phyloP scores from a whole-genome alignment of 2,329 filamentous ascomycete species.

The Aureobasidium namibiae region DNA sequence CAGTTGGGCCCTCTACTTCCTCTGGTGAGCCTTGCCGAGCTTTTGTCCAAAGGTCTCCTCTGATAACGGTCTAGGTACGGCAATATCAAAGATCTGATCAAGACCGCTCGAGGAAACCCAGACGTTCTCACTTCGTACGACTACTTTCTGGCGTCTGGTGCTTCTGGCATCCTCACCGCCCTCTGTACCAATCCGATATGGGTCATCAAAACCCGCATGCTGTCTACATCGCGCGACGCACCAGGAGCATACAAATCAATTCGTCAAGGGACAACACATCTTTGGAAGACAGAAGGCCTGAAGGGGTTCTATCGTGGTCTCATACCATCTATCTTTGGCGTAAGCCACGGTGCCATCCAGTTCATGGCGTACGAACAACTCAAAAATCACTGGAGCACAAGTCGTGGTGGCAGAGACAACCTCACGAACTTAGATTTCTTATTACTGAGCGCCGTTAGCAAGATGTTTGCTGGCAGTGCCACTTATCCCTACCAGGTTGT shows the following conservation, averaged over 20 bases:
- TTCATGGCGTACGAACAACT: slow-evolving; percentile 87
- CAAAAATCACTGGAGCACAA: slow-evolving; percentile 50
- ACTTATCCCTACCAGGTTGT: slow-evolving; percentile 97
- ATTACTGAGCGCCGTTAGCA: slow-evolving; percentile 69
- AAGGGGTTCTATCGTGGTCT: slow-evolving; percentile 83
- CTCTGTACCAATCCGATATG: slow-evolving; percentile 89
- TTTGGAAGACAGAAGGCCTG: slow-evolving; percentile 64
- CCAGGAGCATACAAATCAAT: slow-evolving; percentile 77
- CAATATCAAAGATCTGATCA: slow-evolving; percentile 49
- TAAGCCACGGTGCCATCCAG: slow-evolving; percentile 87
- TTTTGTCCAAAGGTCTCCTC: too few species aligned
- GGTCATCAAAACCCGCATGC: slow-evolving; percentile 97
- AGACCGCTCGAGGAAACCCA: slow-evolving; percentile 29
- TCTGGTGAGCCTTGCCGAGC: slow-evolving; percentile 39
- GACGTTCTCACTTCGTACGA: slow-evolving; percentile 53
- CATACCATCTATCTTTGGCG: slow-evolving; percentile 72
- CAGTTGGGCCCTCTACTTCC: slow-evolving; percentile 89
- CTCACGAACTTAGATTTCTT: slow-evolving; percentile 70
- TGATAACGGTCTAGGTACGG: slow-evolving; percentile 37
- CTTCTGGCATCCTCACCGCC: slow-evolving; percentile 65
- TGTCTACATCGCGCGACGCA: slow-evolving; percentile 67
- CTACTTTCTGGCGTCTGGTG: slow-evolving; percentile 70
- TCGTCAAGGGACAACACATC: slow-evolving; percentile 56
- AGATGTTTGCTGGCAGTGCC: slow-evolving; percentile 78
- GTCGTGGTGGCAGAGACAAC: slow-evolving; percentile 29